Percentiles rank a stretch among this genome's conserved stretches.
Evolutionary conservation across 2,329 filamentous ascomycete genomes (phyloP).

Genomic region (Colletotrichum plurivorum): DNA sequence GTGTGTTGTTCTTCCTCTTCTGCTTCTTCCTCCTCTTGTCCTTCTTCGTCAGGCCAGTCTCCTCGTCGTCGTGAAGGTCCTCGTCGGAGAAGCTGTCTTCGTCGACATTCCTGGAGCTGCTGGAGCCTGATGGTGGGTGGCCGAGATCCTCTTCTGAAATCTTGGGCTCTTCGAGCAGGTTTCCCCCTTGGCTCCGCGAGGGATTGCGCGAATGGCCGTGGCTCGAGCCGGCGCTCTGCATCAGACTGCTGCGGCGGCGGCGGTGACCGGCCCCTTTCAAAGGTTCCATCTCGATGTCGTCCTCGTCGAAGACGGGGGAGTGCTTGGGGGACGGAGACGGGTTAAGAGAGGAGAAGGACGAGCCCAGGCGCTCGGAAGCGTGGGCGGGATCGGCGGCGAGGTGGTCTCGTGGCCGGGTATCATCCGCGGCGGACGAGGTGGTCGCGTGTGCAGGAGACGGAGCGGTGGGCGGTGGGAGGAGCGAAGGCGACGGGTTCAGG

Average conservation of each 20-base stretch:
- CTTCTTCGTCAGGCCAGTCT: constrained; percentile 84
- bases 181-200: constrained; percentile 46
- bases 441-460: constrained; percentile 37
- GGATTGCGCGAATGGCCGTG: constrained; percentile 44
- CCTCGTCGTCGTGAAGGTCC: constrained; percentile 86
- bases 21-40: constrained; percentile 78
- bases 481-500: constrained; percentile 34
- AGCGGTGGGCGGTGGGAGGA: constrained; percentile 31
- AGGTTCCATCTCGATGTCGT: constrained; percentile 70
- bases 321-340: not conserved
- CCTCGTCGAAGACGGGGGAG: constrained; percentile 40
- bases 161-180: constrained; percentile 58
- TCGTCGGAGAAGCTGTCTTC: constrained; percentile 77
- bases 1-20: constrained; percentile 76
- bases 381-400: constrained; percentile 22
- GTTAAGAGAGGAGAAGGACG: constrained; percentile 17
- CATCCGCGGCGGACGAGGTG: constrained; percentile 27
- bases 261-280: constrained; percentile 65
- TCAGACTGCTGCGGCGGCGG: constrained; percentile 69
- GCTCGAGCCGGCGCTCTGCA: constrained; percentile 53
- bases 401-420: constrained; percentile 23
- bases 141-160: constrained; percentile 59
- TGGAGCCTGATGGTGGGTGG: constrained; percentile 44
- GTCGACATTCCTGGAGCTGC: constrained; percentile 51
- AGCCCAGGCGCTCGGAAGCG: constrained; percentile 26